These are phyloP conservation scores for Coleophoma crateriformis DNA, from an alignment of 2,329 filamentous ascomycete genomes.

Conservation along the genomic window DNA sequence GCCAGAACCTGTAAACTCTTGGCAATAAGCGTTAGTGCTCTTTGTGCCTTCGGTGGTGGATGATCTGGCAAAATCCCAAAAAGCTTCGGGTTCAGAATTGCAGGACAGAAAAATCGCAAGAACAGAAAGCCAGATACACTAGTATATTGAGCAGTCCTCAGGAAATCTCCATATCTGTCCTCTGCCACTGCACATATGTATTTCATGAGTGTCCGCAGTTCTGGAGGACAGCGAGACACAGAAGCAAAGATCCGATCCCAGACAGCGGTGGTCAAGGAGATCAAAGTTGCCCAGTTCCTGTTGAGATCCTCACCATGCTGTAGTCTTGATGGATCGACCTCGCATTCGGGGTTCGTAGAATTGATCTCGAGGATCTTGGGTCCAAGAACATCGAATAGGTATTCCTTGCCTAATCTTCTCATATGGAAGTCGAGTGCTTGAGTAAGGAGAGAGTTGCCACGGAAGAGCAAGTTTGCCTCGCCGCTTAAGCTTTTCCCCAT, in stretches of 20 bases:
- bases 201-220: constrained; percentile 79
- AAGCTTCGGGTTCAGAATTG: constrained; percentile 91
- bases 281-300: constrained; percentile 76
- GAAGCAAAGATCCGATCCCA: constrained; percentile 80
- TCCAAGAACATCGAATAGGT: constrained; percentile 80
- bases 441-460: constrained; percentile 89
- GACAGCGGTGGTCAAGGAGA: constrained; percentile 71
- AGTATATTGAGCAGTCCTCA: constrained; percentile 85
- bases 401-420: constrained; percentile 89
- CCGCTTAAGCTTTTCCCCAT: constrained; percentile 74
- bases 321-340: constrained; percentile 86
- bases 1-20: constrained; percentile 89
- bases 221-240: constrained; percentile 69
- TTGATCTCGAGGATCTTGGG: constrained; percentile 87
- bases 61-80: constrained; percentile 83
- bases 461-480: constrained; percentile 91
- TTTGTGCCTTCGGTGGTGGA: constrained; percentile 74
- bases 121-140: constrained; percentile 95
- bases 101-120: constrained; percentile 89
- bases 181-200: constrained; percentile 91
- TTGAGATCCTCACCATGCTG: constrained; percentile 63
- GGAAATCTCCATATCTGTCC: constrained; percentile 88
- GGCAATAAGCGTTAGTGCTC: constrained; percentile 85
- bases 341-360: constrained; percentile 83
- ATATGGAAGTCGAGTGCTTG: constrained; percentile 94